Conservation (phyloP, 371 early-diverging fungal genomes). For the Nematocida ausubeli region DNA sequence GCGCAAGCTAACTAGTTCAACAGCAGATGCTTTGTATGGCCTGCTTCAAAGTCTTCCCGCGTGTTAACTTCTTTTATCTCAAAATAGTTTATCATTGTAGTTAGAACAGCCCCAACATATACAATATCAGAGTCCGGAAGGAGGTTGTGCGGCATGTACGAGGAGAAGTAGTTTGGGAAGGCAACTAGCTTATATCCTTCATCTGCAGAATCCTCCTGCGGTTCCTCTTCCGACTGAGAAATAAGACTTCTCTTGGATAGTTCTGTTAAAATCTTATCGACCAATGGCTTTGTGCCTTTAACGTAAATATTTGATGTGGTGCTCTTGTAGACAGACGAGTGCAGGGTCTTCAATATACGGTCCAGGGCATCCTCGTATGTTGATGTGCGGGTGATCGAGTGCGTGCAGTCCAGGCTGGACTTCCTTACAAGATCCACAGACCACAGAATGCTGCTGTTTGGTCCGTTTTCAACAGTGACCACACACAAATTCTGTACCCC, state of each 20-base stretch:
- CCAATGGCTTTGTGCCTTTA: not conserved
- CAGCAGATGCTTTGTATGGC: conserved; percentile 34
- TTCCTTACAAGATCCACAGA: conserved; percentile 39
- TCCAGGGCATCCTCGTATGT: conserved; percentile 8
- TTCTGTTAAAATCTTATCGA: not conserved
- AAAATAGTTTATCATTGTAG: conserved; percentile 55
- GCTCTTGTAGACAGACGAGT: conserved; percentile 11
- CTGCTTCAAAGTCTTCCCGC: conserved; percentile 52
- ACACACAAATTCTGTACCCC: conserved; percentile 31
- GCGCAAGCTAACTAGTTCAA: conserved; percentile 20
- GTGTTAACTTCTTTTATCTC: conserved; percentile 56
- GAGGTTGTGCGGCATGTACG: conserved; percentile 50
- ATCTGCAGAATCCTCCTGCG: conserved; percentile 12
- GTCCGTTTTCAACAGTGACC: not conserved
- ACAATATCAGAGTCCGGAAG: conserved; percentile 42
- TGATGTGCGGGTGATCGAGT: conserved; percentile 10
- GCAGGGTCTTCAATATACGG: not conserved
- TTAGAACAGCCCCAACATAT: conserved; percentile 53
- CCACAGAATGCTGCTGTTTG: not conserved
- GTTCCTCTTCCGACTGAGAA: not conserved
- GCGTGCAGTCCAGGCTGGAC: conserved; percentile 24
- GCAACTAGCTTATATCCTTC: conserved; percentile 9
- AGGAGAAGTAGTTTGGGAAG: conserved; percentile 34
- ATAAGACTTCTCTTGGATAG: conserved; percentile 10
- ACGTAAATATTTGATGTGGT: conserved; percentile 4